Evolutionary conservation across 2,329 filamentous ascomycete species (phyloP).

Genomic region (Chalaropsis ovoidea): DNA sequence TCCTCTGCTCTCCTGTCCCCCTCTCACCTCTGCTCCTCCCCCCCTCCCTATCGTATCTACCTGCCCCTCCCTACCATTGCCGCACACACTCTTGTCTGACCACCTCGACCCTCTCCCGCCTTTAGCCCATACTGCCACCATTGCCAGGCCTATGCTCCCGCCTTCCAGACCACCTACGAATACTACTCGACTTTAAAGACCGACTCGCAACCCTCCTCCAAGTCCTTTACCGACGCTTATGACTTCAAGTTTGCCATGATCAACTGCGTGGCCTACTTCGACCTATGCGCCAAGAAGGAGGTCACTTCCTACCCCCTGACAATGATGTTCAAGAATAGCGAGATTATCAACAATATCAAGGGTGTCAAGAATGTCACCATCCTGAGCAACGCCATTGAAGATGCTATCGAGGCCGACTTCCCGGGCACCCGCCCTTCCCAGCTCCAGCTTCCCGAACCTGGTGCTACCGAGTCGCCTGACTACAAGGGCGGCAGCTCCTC

Average conservation of each 20-base stretch:
- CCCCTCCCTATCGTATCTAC: no score
- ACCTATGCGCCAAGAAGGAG: slow-evolving; percentile 60
- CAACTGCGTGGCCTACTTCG: slow-evolving; percentile 75
- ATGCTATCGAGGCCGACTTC: slow-evolving; percentile 62
- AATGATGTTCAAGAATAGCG: slow-evolving; percentile 68
- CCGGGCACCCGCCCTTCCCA: slow-evolving; percentile 67
- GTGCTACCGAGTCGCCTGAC: slow-evolving; percentile 43
- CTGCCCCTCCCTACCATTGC: neutral
- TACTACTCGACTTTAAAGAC: slow-evolving; percentile 84
- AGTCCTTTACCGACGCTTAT: slow-evolving; percentile 68
- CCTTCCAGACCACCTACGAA: slow-evolving; percentile 87
- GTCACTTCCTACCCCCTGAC: slow-evolving; percentile 68
- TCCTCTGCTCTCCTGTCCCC: no score
- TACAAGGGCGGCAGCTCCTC: neutral
- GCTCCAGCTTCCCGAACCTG: slow-evolving; percentile 59
- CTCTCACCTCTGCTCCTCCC: no score
- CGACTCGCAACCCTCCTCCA: slow-evolving; percentile 45
- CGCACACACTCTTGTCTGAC: neutral
- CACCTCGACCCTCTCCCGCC: slow-evolving; percentile 24
- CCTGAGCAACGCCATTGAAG: slow-evolving; percentile 63
- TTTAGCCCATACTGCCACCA: slow-evolving; percentile 54
- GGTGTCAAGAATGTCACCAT: slow-evolving; percentile 58
- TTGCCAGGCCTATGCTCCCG: slow-evolving; percentile 69
- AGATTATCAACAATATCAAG: slow-evolving; percentile 50
- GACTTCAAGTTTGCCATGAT: slow-evolving; percentile 78